phyloP scores from a whole-genome alignment of 495 filamentous ascomycete species.

The Lepraria neglecta region DNA sequence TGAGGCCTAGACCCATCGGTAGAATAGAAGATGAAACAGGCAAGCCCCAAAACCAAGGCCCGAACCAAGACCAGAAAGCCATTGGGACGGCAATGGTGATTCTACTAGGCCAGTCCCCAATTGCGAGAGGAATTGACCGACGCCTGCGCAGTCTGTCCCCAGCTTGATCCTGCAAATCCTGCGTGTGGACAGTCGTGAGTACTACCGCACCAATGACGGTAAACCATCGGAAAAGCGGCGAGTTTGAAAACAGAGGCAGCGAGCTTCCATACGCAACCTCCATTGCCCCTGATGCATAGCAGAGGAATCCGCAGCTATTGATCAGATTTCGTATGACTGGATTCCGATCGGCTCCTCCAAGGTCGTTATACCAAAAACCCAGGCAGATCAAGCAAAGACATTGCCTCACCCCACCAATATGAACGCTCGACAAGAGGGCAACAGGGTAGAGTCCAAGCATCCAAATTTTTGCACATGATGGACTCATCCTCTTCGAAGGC shows the following conservation, averaged over 20 bases:
- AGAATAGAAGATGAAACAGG: too few species aligned
- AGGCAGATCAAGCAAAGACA: slow-evolving; percentile 28
- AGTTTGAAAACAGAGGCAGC: not conserved
- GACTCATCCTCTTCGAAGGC: slow-evolving; percentile 27
- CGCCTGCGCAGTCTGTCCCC: slow-evolving; percentile 40
- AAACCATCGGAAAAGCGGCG: slow-evolving; percentile 38
- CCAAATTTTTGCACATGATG: slow-evolving; percentile 21
- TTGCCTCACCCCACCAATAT: slow-evolving; percentile 25
- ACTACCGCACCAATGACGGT: slow-evolving; percentile 40
- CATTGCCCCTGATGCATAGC: slow-evolving; percentile 32
- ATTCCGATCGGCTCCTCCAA: slow-evolving; percentile 29
- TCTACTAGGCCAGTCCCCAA: slow-evolving; percentile 38
- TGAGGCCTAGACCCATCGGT: too few species aligned
- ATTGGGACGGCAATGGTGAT: slow-evolving; percentile 35
- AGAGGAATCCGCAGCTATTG: slow-evolving; percentile 31
- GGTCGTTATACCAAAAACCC: slow-evolving; percentile 35
- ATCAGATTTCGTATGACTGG: slow-evolving; percentile 31
- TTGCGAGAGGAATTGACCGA: slow-evolving; percentile 34
- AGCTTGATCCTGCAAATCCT: slow-evolving; percentile 44
- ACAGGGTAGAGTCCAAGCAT: slow-evolving; percentile 25
- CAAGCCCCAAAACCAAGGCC: slow-evolving; percentile 26
- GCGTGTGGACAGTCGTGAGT: slow-evolving; percentile 46
- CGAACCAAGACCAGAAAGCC: slow-evolving; percentile 34
- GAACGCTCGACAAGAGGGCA: slow-evolving; percentile 16
- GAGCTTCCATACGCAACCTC: slow-evolving; percentile 24